phyloP scores from a whole-genome alignment of 2,329 filamentous ascomycete species.

The Phialophora expanda region DNA sequence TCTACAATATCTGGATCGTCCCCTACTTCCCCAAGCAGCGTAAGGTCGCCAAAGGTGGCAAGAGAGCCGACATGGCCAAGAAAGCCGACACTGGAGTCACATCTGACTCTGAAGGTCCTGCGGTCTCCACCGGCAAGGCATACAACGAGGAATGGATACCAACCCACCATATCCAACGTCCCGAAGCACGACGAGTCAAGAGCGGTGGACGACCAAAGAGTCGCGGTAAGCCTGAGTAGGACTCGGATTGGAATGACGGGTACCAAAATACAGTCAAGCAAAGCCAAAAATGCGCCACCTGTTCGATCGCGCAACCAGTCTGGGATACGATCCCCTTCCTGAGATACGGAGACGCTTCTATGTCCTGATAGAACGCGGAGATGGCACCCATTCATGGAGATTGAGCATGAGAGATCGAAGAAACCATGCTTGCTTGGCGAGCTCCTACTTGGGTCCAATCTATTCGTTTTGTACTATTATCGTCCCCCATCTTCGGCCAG shows the following conservation, averaged over 20 bases:
- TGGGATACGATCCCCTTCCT: background rate
- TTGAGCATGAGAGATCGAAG: background rate
- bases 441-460: background rate
- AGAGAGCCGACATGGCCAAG: slow-evolving; percentile 58
- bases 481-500: background rate
- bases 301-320: background rate
- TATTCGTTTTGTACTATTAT: background rate
- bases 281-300: background rate
- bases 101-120: slow-evolving; percentile 72
- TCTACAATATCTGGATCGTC: slow-evolving; percentile 98
- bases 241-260: background rate
- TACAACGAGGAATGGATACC: slow-evolving; percentile 97
- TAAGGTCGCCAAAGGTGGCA: slow-evolving; percentile 50
- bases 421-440: background rate
- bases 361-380: background rate
- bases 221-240: slow-evolving; percentile 43
- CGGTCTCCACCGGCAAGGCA: slow-evolving; percentile 71
- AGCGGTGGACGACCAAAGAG: slow-evolving; percentile 51
- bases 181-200: slow-evolving; percentile 69
- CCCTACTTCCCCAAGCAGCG: slow-evolving; percentile 81
- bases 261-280: background rate
- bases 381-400: background rate
- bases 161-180: slow-evolving; percentile 83
- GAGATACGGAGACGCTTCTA: background rate
- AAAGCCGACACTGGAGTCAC: slow-evolving; percentile 68